Percentiles rank a stretch among this genome's conserved stretches.
Evolutionary conservation across 768 basidiomycete genomes (phyloP).

Genomic region (Suillus occidentalis): DNA sequence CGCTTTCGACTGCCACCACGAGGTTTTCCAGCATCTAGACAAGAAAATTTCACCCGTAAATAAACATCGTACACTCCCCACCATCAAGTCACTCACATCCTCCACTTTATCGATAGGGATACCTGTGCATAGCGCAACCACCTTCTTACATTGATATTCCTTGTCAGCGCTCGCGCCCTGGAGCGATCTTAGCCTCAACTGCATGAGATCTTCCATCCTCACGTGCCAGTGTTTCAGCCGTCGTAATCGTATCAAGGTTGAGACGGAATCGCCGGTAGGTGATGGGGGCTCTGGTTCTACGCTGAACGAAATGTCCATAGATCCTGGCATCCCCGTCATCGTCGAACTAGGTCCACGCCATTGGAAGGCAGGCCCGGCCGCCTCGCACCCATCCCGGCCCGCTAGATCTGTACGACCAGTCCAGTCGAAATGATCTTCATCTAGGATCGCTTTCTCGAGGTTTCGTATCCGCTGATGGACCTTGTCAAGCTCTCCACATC

Average conservation of each 20-base stretch:
- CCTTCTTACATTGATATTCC: conserved; percentile 88
- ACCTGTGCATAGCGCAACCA: conserved; percentile 86
- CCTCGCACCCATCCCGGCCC: conserved; percentile 37
- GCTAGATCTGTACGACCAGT: conserved; percentile 66
- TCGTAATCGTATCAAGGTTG: conserved; percentile 67
- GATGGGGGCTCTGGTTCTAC: conserved; percentile 74
- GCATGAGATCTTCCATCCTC: conserved; percentile 73
- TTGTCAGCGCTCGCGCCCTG: conserved; percentile 85
- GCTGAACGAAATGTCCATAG: conserved; percentile 60
- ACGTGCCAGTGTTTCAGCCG: conserved; percentile 83
- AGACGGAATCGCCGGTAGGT: conserved; percentile 56
- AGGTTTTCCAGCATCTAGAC: conserved; percentile 80
- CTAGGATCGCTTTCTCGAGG: conserved; percentile 72
- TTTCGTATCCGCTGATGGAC: conserved; percentile 80
- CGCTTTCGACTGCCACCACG: conserved; percentile 86
- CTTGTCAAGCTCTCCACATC: conserved; percentile 78
- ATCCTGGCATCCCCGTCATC: conserved; percentile 61
- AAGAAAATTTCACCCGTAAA: conserved; percentile 24
- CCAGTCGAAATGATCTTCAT: conserved; percentile 88
- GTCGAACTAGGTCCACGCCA: conserved; percentile 68
- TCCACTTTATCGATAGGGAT: conserved; percentile 88
- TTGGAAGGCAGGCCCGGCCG: conserved; percentile 58
- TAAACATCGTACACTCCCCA: conserved; percentile 16
- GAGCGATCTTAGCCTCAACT: conserved; percentile 63
- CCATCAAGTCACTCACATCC: conserved; percentile 58